Percentiles rank a stretch among this genome's conserved stretches.
These are phyloP conservation scores for Cladophialophora yegresii DNA, from an alignment of 2,329 filamentous ascomycete species.

Conservation along the genomic window DNA sequence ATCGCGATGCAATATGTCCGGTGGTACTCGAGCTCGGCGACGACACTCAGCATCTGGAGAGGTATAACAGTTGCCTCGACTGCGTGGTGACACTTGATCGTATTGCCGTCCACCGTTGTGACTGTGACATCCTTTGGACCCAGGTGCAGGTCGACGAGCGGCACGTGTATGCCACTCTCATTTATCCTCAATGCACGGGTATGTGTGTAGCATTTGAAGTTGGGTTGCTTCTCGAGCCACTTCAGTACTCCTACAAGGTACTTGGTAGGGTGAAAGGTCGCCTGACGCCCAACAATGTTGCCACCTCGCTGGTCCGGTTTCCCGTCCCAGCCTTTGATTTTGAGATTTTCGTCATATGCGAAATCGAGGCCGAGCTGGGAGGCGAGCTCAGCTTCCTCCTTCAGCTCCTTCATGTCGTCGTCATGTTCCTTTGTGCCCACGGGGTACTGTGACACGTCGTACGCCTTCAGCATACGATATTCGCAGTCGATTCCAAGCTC, in stretches of 20 bases:
- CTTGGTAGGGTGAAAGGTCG: slow-evolving; percentile 60
- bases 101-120: slow-evolving; percentile 51
- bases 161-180: slow-evolving; percentile 52
- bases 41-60: slow-evolving; percentile 57
- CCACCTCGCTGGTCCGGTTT: slow-evolving; percentile 55
- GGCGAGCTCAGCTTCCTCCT: slow-evolving; percentile 51
- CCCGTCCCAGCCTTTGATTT: slow-evolving; percentile 56
- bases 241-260: slow-evolving; percentile 57
- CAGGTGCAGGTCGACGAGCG: slow-evolving; percentile 41
- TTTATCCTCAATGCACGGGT: slow-evolving; percentile 53
- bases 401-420: slow-evolving; percentile 50
- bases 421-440: slow-evolving; percentile 48
- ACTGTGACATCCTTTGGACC: slow-evolving; percentile 53
- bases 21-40: slow-evolving; percentile 56
- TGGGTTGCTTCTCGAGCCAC: slow-evolving; percentile 54
- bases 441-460: slow-evolving; percentile 55
- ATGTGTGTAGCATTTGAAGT: slow-evolving; percentile 57
- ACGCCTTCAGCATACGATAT: slow-evolving; percentile 54
- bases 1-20: slow-evolving; percentile 61
- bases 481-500: slow-evolving; percentile 59
- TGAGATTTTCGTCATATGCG: slow-evolving; percentile 47
- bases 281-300: slow-evolving; percentile 52
- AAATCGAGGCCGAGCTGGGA: slow-evolving; percentile 49
- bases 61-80: slow-evolving; percentile 60
- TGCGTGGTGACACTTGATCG: slow-evolving; percentile 52